Evolutionary conservation across 371 early-diverging fungal genomes (phyloP), one percentile per base, ranked within the genome.

Genomic region (Syncephalastrum contaminatum): DNA sequence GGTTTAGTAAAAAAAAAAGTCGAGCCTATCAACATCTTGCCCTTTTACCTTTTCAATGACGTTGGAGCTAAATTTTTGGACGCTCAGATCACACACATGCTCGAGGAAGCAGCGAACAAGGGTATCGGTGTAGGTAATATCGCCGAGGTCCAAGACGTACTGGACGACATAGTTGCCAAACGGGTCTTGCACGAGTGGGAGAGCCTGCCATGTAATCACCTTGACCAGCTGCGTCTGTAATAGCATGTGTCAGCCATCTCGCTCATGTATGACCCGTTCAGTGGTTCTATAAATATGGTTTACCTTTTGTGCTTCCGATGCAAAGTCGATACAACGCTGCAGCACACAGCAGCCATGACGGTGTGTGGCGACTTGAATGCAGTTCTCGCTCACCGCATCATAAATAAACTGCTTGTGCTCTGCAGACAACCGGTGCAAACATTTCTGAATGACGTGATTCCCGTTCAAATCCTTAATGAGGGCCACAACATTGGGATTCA

Each of bases 101-200:
- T 84, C 88, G 20, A 92, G 68, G 70, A 95, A 92, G 13, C 82
- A 82, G n/a, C 75, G 71, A 59, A 91, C 86, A 30, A 95, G 65
- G 2, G 80, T 77, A 58, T 90, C 89, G 4, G 87, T 78, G 59
- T 82, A 92, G 16, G 69, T 73, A 4, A 66, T 48, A 43, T 90
- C 84, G 6, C 82, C 77, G 41, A 94, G 79, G 54, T 98, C 98
- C 42, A 96, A 75, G 2, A 96, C 90, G 48, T 97, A 94, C 75
- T 99, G 99, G 19, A 99, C 95, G 4, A 99, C 99, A 65, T 99
- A 99, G 77, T 99, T 99, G 36, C 95, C 99, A 73, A 93, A 99
- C 45, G 96, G 95, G 71, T 97, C 94, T 53, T 83, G 91, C 21
- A 98, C 96, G 36, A 93, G 73, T 0, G 86, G 66, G 6, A 97